Conservation (phyloP, 2,329 filamentous ascomycete species). For the Chaetothyriales sp. region DNA sequence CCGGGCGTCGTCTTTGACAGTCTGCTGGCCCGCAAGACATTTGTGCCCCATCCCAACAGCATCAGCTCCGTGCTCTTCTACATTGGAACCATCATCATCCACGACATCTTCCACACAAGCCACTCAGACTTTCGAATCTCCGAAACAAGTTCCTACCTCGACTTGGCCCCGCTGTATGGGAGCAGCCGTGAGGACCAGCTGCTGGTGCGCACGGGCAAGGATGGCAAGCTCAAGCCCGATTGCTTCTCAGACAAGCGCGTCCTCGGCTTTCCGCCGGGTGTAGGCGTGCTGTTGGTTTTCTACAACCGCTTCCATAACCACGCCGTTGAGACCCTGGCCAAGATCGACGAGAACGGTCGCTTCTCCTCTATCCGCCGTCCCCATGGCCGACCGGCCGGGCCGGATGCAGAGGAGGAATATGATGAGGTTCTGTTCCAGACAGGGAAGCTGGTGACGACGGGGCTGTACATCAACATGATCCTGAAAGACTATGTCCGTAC, state of each 20-base stretch:
- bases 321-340: conserved; percentile 44
- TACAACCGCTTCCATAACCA: conserved; percentile 59
- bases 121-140: conserved; percentile 48
- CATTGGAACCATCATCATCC: conserved; percentile 52
- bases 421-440: conserved; percentile 43
- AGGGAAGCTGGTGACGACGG: conserved; percentile 38
- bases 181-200: conserved; percentile 49
- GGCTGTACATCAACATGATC: conserved; percentile 42
- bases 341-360: conserved; percentile 52
- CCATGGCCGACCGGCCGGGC: conserved; percentile 15
- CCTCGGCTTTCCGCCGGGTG: conserved; percentile 51
- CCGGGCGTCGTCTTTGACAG: conserved; percentile 53
- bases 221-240: conserved; percentile 57
- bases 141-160: conserved; percentile 58
- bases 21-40: conserved; percentile 47
- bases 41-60: conserved; percentile 52
- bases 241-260: conserved; percentile 52
- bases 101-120: conserved; percentile 51
- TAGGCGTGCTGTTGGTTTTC: conserved; percentile 52
- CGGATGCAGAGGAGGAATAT: conserved; percentile 27
- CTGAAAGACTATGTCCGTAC: conserved; percentile 46
- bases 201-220: conserved; percentile 45
- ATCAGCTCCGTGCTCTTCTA: conserved; percentile 65
- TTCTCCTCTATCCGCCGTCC: conserved; percentile 25
- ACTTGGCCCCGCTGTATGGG: conserved; percentile 58